These are phyloP conservation scores for Platismatia glauca DNA, from an alignment of 495 filamentous ascomycete genomes.

Conservation along the genomic window DNA sequence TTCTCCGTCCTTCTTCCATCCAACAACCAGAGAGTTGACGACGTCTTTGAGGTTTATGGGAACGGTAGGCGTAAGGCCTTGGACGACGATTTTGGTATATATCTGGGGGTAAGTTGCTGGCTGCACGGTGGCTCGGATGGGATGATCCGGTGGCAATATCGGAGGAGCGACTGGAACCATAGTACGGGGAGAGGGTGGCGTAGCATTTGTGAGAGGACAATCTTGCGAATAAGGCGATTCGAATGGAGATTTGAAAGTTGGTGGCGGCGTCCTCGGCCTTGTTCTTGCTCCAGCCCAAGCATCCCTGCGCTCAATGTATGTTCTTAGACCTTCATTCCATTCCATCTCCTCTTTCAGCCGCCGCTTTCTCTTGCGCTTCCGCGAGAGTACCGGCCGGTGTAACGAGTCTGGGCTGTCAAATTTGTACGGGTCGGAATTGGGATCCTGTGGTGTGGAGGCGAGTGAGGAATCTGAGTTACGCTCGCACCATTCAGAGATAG, in stretches of 20 bases:
- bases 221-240: background rate
- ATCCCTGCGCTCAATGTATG: slow-evolving; percentile 66
- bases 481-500: slow-evolving; percentile 28
- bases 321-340: slow-evolving; percentile 75
- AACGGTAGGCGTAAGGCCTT: slow-evolving; percentile 66
- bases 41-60: slow-evolving; percentile 82
- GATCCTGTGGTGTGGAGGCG: slow-evolving; percentile 21
- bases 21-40: slow-evolving; percentile 70
- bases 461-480: slow-evolving; percentile 29
- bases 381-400: slow-evolving; percentile 38
- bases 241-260: background rate
- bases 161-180: slow-evolving; percentile 55
- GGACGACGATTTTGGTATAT: slow-evolving; percentile 76
- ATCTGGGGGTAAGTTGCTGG: slow-evolving; percentile 67
- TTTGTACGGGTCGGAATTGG: slow-evolving; percentile 41
- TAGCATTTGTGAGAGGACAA: background rate
- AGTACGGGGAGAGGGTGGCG: slow-evolving; percentile 26
- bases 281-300: slow-evolving; percentile 74
- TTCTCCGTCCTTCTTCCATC: slow-evolving; percentile 89
- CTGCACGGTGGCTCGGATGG: slow-evolving; percentile 64
- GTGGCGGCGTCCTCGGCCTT: background rate
- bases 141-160: slow-evolving; percentile 56
- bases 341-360: slow-evolving; percentile 61
- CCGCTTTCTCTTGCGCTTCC: slow-evolving; percentile 50
- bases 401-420: slow-evolving; percentile 58